A percentile compares a stretch with the other conserved stretches of the same genome.
phyloP scores from a whole-genome alignment of 805 yeast species.

The Starmerella vitae region DNA sequence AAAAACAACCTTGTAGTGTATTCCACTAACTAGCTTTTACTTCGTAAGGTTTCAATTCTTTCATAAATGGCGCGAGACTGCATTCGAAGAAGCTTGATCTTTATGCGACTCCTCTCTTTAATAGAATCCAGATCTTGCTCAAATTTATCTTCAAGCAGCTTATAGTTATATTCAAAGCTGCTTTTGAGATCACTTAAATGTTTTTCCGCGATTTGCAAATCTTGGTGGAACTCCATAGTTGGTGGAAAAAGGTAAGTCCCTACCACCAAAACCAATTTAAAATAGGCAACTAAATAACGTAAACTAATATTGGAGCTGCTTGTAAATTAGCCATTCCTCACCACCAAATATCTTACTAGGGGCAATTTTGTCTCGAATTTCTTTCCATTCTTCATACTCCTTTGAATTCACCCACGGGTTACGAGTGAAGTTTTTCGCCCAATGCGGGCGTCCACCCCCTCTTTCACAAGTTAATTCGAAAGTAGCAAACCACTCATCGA shows the following conservation, averaged over 20 bases:
- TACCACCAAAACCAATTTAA: conserved; percentile 34
- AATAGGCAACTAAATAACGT: neutral
- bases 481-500: conserved; percentile 60
- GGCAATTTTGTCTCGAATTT: conserved; percentile 54
- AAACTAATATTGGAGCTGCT: conserved; percentile 35
- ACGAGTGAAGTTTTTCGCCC: conserved; percentile 94
- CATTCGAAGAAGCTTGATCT: too few relatives aligned
- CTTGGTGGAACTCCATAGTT: too few relatives aligned
- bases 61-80: too few relatives aligned
- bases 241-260: too few relatives aligned
- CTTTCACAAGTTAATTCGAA: conserved; percentile 67
- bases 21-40: too few relatives aligned
- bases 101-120: too few relatives aligned
- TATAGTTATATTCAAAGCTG: too few relatives aligned
- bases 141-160: conserved; percentile 35
- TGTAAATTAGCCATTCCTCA: conserved; percentile 71
- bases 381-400: conserved; percentile 46
- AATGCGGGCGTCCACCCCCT: conserved; percentile 89
- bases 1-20: too few relatives aligned
- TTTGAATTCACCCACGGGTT: conserved; percentile 41
- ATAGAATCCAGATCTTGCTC: neutral
- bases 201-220: too few relatives aligned
- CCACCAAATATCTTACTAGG: conserved; percentile 72
- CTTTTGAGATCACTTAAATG: too few relatives aligned
- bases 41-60: too few relatives aligned